Evolutionary conservation across 495 filamentous ascomycete species (phyloP).

Genomic region (Lineolata rhizophorae): DNA sequence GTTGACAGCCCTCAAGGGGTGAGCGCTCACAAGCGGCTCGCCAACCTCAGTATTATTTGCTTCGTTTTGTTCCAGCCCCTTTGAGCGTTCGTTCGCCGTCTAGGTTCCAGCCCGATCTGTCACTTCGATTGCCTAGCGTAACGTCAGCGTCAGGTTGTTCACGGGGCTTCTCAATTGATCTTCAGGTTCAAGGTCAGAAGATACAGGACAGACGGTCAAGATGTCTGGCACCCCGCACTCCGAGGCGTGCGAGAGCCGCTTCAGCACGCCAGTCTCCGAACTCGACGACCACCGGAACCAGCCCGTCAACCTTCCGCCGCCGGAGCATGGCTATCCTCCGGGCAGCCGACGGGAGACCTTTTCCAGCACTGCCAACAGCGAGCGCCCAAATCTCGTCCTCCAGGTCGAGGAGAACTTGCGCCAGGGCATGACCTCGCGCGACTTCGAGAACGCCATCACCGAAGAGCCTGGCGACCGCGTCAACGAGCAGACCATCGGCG

Average conservation of each 20-base stretch:
- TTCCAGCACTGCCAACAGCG: conserved; percentile 16
- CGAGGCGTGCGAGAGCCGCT: conserved; percentile 29
- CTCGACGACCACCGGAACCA: conserved; percentile 87
- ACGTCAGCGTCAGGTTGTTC: too few relatives aligned
- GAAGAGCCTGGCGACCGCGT: conserved; percentile 38
- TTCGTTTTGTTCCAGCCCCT: too few relatives aligned
- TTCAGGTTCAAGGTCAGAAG: too few relatives aligned
- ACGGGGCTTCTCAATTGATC: too few relatives aligned
- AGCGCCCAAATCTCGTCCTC: conserved; percentile 24
- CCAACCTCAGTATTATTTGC: conserved; percentile 6
- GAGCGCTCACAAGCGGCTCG: conserved; percentile 20
- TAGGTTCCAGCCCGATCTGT: too few relatives aligned
- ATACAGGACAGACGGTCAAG: conserved; percentile 7
- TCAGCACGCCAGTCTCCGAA: conserved; percentile 66
- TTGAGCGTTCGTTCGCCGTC: too few relatives aligned
- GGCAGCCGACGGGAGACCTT: conserved; percentile 17
- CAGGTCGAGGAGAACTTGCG: conserved; percentile 28
- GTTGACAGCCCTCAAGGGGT: conserved; percentile 15
- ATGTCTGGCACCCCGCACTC: conserved; percentile 36
- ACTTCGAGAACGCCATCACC: conserved; percentile 65
- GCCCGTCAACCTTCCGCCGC: conserved; percentile 39
- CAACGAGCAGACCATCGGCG: conserved; percentile 5
- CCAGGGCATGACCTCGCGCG: conserved; percentile 20
- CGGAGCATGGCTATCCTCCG: conserved; percentile 21
- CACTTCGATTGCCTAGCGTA: too few relatives aligned